A percentile compares a stretch with the other conserved stretches of the same genome.
phyloP scores from a whole-genome alignment of 2,329 filamentous ascomycete genomes.

The Sclerotinia sclerotiorum region DNA sequence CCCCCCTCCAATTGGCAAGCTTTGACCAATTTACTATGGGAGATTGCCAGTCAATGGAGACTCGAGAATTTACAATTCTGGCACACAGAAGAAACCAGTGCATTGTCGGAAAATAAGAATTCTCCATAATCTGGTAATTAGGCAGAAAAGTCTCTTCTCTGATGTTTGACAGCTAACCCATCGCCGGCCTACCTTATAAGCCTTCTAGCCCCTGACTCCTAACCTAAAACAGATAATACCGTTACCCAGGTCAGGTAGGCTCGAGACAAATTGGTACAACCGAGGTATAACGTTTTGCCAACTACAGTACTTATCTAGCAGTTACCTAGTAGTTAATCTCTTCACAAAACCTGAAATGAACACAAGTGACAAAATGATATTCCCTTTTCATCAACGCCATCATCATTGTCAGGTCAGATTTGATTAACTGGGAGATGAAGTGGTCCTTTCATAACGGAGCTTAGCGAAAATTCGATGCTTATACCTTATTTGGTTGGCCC shows the following conservation, averaged over 20 bases:
- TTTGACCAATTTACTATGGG: slow-evolving; percentile 5
- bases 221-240: background rate
- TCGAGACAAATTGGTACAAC: background rate
- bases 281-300: slow-evolving; percentile 1
- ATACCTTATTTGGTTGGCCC: slow-evolving; percentile 20
- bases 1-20: background rate
- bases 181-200: background rate
- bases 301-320: background rate
- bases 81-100: background rate
- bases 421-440: slow-evolving; percentile 27
- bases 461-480: slow-evolving; percentile 25
- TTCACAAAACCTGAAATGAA: slow-evolving; percentile 16
- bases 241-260: background rate
- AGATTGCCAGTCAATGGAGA: slow-evolving; percentile 15
- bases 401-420: slow-evolving; percentile 17
- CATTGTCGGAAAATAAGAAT: slow-evolving; percentile 12
- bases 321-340: background rate
- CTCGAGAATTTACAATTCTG: slow-evolving; percentile 7
- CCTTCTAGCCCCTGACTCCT: background rate
- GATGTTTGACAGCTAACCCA: background rate
- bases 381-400: slow-evolving; percentile 12
- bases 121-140: slow-evolving; percentile 2
- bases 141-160: background rate
- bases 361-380: background rate
- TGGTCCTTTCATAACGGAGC: slow-evolving; percentile 34